phyloP scores from a whole-genome alignment of 1,284 basidiomycete genomes.

The Mycena sp. region DNA sequence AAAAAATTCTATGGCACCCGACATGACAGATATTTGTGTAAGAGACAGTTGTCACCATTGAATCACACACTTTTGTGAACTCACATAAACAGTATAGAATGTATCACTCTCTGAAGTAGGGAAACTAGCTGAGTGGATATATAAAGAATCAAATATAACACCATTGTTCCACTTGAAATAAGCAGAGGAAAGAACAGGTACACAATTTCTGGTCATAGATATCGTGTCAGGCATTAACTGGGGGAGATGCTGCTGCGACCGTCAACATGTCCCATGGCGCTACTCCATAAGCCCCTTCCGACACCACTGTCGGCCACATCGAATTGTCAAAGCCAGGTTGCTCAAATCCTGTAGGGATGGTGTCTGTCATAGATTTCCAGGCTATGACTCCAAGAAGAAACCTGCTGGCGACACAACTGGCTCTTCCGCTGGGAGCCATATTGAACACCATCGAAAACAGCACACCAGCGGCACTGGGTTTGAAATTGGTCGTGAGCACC shows the following conservation, averaged over 20 bases:
- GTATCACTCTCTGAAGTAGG: too few relatives aligned
- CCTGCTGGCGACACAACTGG: background rate
- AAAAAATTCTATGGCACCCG: too few relatives aligned
- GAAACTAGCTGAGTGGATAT: too few relatives aligned
- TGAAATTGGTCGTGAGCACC: background rate
- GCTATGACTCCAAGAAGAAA: background rate
- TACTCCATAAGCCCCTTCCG: background rate
- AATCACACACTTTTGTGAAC: too few relatives aligned
- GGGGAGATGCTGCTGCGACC: background rate
- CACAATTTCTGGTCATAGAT: too few relatives aligned
- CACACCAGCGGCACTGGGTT: background rate
- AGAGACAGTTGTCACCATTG: too few relatives aligned
- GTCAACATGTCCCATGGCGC: background rate
- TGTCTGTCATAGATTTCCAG: slow-evolving; percentile 1
- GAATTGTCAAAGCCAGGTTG: slow-evolving; percentile 11
- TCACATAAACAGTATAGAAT: too few relatives aligned
- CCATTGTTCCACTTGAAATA: too few relatives aligned
- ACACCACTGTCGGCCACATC: background rate
- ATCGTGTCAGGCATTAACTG: background rate
- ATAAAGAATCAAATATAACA: too few relatives aligned
- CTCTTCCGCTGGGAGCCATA: slow-evolving; percentile 7
- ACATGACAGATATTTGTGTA: too few relatives aligned
- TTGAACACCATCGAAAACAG: slow-evolving; percentile 4
- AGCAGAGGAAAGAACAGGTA: too few relatives aligned
- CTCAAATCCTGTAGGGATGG: slow-evolving; percentile 3